Evolutionary conservation across 345 rosid species (phyloP), one percentile per base, ranked within the genome.

Genomic region (Citrus cavaleriei): DNA sequence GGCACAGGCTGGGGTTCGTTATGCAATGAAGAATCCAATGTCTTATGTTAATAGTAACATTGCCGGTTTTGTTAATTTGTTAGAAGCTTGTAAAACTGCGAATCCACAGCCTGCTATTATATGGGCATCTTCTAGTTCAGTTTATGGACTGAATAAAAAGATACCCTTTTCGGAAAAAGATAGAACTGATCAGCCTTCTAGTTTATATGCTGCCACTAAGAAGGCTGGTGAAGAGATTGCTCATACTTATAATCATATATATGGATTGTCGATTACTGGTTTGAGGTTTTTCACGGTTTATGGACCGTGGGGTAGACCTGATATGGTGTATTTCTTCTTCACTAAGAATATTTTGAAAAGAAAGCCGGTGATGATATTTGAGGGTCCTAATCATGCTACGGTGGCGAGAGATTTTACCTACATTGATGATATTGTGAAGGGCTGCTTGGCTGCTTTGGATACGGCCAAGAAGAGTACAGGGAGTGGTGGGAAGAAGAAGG

Each of bases 51-150:
- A 84, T 54, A 85, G 88, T 37, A 89, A 89, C 79, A 85, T 89
- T 51, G 90, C 87, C 9, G 92, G 90, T 16, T 82, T 87, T 40
- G 87, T 89, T 57, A 85, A 62, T 67, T 81, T 89, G 68, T 87
- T 89, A 10, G 92, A 89, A 72, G 86, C 80, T 2, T 85, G 86
- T 4, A 87, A 85, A 46, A 77, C 81, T 1, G 90, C 83, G 3
- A 80, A 87, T 71, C 92, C 90, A 1, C 90, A 89, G 40, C 92
- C 89, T 3, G 83, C 90, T 2, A 81, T 89, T 38, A 83, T 89
- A 1, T 89, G 92, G 90, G 92, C 92, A 2, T 89, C 92, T 25
- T 89, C 90, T 2, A 89, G 92, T 83, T 89, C 92, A 0, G 88
- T 89, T 28, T 89, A 89, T 18, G 92, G 90, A 25, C 78, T 88